These are phyloP conservation scores for Dactylonectria estremocensis DNA, from an alignment of 2,329 filamentous ascomycete species.

Conservation along the genomic window DNA sequence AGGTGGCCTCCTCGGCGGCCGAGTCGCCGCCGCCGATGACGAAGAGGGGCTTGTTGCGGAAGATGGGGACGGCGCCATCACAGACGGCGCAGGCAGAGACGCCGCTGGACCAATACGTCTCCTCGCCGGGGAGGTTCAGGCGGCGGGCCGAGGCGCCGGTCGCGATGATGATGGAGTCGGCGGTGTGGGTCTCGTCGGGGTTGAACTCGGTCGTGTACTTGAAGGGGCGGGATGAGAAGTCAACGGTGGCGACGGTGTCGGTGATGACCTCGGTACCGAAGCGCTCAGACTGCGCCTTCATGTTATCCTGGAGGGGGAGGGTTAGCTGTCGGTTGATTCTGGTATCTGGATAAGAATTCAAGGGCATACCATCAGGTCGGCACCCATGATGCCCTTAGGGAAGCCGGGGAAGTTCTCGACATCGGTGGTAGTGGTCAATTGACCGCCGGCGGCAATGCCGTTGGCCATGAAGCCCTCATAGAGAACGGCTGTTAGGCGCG, in stretches of 20 bases:
- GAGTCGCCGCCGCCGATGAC: slow-evolving; percentile 98
- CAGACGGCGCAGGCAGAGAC: slow-evolving; percentile 98
- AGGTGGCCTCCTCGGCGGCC: slow-evolving; percentile 96
- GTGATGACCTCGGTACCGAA: slow-evolving; percentile 95
- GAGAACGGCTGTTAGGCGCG: slow-evolving; percentile 74
- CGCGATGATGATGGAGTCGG: slow-evolving; percentile 93
- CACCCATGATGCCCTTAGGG: slow-evolving; percentile 88
- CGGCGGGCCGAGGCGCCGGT: slow-evolving; percentile 94
- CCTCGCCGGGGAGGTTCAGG: slow-evolving; percentile 87
- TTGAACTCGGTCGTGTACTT: slow-evolving; percentile 93
- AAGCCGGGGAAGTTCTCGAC: slow-evolving; percentile 99
- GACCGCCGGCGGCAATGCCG: slow-evolving; percentile 94
- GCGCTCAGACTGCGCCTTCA: slow-evolving; percentile 90
- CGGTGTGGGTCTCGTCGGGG: slow-evolving; percentile 86
- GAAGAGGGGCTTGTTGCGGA: slow-evolving; percentile 94
- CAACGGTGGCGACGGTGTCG: slow-evolving; percentile 92
- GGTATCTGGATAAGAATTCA: slow-evolving; percentile 20
- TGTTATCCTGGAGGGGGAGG: slow-evolving; percentile 75
- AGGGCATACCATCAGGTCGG: slow-evolving; percentile 82
- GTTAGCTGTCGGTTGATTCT: neutral
- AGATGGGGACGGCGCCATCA: slow-evolving; percentile 97
- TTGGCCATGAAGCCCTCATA: slow-evolving; percentile 99
- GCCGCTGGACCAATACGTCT: slow-evolving; percentile 97
- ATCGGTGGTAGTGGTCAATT: slow-evolving; percentile 98
- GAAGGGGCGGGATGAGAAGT: slow-evolving; percentile 88